phyloP scores from a whole-genome alignment of 2,329 filamentous ascomycete species.

The Fusarium tjaetaba region DNA sequence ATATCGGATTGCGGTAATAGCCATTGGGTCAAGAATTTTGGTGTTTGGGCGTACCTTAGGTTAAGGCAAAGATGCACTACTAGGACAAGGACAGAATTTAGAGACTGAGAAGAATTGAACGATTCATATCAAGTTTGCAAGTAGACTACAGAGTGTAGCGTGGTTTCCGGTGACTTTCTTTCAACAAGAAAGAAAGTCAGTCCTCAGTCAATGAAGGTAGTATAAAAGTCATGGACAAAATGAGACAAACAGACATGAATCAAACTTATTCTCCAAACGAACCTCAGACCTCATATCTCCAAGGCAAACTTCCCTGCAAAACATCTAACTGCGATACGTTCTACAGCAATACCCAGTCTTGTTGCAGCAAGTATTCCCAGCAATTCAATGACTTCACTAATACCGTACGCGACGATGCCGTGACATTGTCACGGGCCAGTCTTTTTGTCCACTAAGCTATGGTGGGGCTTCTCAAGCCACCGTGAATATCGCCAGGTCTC shows the following conservation, averaged over 20 bases:
- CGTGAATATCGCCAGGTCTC: constrained; percentile 9
- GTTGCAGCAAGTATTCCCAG: background rate
- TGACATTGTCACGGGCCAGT: background rate
- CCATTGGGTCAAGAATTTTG: background rate
- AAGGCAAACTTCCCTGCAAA: background rate
- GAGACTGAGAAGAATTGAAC: background rate
- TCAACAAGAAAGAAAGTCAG: background rate
- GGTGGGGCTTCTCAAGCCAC: constrained; percentile 11
- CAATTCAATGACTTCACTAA: background rate
- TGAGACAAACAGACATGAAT: background rate
- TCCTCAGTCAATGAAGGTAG: background rate
- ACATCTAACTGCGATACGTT: rapidly evolving
- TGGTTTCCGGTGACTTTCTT: background rate
- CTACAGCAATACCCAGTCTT: no score
- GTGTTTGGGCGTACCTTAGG: constrained; percentile 8
- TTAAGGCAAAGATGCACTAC: background rate
- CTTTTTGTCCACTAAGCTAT: background rate
- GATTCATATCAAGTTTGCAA: background rate
- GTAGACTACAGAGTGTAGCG: no score
- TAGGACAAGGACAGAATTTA: background rate
- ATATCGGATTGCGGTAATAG: background rate
- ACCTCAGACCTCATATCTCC: background rate
- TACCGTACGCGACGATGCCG: background rate
- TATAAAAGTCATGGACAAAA: background rate
- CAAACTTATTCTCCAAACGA: background rate